Conservation (phyloP, 345 rosid genomes). For the Chamaenerion angustifolium region DNA sequence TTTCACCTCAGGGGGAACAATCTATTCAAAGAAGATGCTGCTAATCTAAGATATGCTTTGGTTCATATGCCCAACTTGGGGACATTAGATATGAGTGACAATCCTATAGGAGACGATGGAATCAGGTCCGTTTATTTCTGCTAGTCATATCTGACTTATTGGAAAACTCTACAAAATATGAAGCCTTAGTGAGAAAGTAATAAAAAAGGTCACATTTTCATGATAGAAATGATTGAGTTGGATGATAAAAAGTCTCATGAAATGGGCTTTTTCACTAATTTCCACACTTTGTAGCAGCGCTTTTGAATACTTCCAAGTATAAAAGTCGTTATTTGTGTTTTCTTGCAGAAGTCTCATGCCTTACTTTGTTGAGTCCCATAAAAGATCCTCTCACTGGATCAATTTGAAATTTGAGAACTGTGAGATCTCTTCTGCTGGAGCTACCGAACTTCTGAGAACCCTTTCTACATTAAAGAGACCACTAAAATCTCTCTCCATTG, state of each 20-base stretch:
- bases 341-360: constrained; percentile 58
- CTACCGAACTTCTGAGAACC: constrained; percentile 34
- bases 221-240: no score
- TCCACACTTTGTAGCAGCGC: no score
- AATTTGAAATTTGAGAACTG: constrained; percentile 61
- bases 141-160: constrained; percentile 1
- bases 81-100: constrained; percentile 67
- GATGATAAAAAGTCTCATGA: no score
- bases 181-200: no score
- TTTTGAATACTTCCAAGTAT: no score
- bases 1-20: constrained; percentile 49
- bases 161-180: no score
- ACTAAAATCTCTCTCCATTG: constrained; percentile 46
- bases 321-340: no score
- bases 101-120: constrained; percentile 66
- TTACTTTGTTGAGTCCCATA: constrained; percentile 38
- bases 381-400: constrained; percentile 27
- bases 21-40: constrained; percentile 47
- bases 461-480: constrained; percentile 37
- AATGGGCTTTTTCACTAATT: not conserved
- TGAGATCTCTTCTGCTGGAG: constrained; percentile 60
- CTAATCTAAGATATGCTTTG: constrained; percentile 42
- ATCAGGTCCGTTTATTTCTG: constrained; percentile 39
- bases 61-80: constrained; percentile 56
- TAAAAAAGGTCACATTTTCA: no score